These are phyloP conservation scores for Globisporangium canariense DNA, from an alignment of 352 stramenopile species.

Conservation along the genomic window DNA sequence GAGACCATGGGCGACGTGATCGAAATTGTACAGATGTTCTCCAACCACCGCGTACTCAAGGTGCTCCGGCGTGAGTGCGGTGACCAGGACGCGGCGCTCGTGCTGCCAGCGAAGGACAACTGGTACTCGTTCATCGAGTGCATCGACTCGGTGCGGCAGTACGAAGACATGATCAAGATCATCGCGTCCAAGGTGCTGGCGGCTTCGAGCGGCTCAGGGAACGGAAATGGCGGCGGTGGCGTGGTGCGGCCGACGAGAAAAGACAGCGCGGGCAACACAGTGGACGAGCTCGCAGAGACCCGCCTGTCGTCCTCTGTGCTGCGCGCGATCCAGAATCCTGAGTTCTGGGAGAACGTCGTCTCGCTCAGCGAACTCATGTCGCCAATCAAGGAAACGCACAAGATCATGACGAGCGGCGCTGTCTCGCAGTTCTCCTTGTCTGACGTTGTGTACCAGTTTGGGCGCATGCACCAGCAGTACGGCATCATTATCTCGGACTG, in stretches of 20 bases:
- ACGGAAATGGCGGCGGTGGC: not conserved
- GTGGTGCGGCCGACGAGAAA: constrained; percentile 25
- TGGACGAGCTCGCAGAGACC: constrained; percentile 44
- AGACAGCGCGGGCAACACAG: constrained; percentile 39
- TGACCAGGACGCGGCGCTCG: constrained; percentile 50
- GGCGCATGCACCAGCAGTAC: constrained; percentile 78
- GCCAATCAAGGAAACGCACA: constrained; percentile 72
- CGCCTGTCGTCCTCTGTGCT: constrained; percentile 37
- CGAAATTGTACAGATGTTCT: constrained; percentile 63
- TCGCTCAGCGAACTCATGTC: constrained; percentile 76
- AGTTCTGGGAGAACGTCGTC: constrained; percentile 75
- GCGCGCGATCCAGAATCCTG: constrained; percentile 51
- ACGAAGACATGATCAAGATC: constrained; percentile 84
- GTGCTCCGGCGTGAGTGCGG: constrained; percentile 61
- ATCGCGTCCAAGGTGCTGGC: constrained; percentile 55
- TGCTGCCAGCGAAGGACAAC: constrained; percentile 35
- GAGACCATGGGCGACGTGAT: constrained; percentile 68
- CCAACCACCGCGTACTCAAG: constrained; percentile 50
- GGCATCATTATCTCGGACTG: constrained; percentile 61
- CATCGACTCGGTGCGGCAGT: constrained; percentile 75
- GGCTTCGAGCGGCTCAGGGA: constrained; percentile 12
- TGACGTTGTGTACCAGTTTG: constrained; percentile 76
- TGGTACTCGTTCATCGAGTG: constrained; percentile 84
- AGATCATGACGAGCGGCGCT: constrained; percentile 46
- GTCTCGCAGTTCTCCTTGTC: constrained; percentile 49